Evolutionary conservation across 805 yeast species (phyloP).

Genomic region (Komagataella ulmi): DNA sequence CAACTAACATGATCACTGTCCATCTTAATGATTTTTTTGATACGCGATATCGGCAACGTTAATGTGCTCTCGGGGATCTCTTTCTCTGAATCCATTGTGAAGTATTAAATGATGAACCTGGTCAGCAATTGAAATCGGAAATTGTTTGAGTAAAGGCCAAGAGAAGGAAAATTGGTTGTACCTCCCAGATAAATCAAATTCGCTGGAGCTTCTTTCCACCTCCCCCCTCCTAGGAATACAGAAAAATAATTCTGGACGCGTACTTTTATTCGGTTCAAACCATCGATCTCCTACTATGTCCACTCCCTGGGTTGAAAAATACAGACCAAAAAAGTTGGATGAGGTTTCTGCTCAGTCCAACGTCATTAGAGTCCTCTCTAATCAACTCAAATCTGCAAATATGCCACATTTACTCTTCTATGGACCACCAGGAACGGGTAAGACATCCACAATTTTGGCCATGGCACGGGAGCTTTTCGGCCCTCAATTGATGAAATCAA

Average conservation of each 20-base stretch:
- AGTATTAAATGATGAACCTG: neutral
- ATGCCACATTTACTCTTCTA: conserved; percentile 86
- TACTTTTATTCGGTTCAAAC: neutral
- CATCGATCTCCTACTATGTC: neutral
- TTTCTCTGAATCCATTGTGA: neutral
- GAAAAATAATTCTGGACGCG: neutral
- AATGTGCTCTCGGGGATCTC: conserved; percentile 1
- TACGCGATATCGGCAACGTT: conserved; percentile 48
- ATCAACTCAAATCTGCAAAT: conserved; percentile 68
- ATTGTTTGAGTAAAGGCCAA: neutral
- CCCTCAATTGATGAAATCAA: conserved; percentile 48
- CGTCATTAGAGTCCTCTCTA: conserved; percentile 71
- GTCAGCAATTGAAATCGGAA: too few species aligned
- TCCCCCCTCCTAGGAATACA: neutral
- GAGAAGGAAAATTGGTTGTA: neutral
- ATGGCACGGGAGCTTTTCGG: conserved; percentile 71
- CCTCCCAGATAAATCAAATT: neutral
- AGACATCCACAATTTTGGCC: conserved; percentile 79
- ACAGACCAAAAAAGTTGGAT: conserved; percentile 78
- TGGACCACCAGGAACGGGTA: conserved; percentile 93
- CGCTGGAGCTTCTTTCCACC: neutral
- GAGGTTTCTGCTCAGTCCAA: conserved; percentile 90
- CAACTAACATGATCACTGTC: conserved; percentile 64
- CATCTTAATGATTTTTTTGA: conserved; percentile 58
- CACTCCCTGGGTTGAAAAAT: conserved; percentile 85